A percentile compares a stretch with the other conserved stretches of the same genome.
phyloP scores from a whole-genome alignment of 345 rosid species.

The Arabidopsis thaliana region DNA sequence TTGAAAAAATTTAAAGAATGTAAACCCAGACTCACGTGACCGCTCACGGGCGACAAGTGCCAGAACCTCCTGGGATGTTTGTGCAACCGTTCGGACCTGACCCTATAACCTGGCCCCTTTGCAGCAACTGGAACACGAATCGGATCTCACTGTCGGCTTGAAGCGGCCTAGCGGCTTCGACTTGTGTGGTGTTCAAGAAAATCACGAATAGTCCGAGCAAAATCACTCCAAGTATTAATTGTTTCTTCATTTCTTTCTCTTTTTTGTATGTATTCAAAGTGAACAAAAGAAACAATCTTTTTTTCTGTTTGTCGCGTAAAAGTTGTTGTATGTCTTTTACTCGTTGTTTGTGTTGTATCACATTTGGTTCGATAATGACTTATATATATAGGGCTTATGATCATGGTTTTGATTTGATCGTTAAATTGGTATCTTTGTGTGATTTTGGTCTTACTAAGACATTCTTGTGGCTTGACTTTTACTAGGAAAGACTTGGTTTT shows the following conservation, averaged over 20 bases:
- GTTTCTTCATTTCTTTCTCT: conserved; percentile 26
- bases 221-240: conserved; percentile 29
- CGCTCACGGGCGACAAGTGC: conserved; percentile 25
- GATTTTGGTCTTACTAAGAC: conserved; percentile 36
- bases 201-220: conserved; percentile 32
- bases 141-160: conserved; percentile 31
- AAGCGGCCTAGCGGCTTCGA: conserved; percentile 41
- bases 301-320: conserved; percentile 17
- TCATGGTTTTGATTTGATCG: conserved; percentile 22
- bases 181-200: conserved; percentile 33
- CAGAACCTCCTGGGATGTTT: conserved; percentile 24
- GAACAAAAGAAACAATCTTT: background rate
- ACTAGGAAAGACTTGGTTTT: conserved; percentile 41
- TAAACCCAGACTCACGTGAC: conserved; percentile 17
- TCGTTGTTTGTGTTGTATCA: conserved; percentile 33
- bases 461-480: conserved; percentile 43
- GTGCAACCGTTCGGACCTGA: conserved; percentile 42
- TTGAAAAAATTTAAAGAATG: background rate
- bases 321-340: conserved; percentile 36
- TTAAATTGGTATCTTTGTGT: conserved; percentile 30
- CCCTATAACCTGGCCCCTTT: conserved; percentile 1
- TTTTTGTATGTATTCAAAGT: background rate
- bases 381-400: conserved; percentile 36
- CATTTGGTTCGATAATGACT: conserved; percentile 22
- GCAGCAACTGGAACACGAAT: conserved; percentile 41